Evolutionary conservation across 2,329 filamentous ascomycete genomes (phyloP).

Genomic region (Cladophialophora yegresii): DNA sequence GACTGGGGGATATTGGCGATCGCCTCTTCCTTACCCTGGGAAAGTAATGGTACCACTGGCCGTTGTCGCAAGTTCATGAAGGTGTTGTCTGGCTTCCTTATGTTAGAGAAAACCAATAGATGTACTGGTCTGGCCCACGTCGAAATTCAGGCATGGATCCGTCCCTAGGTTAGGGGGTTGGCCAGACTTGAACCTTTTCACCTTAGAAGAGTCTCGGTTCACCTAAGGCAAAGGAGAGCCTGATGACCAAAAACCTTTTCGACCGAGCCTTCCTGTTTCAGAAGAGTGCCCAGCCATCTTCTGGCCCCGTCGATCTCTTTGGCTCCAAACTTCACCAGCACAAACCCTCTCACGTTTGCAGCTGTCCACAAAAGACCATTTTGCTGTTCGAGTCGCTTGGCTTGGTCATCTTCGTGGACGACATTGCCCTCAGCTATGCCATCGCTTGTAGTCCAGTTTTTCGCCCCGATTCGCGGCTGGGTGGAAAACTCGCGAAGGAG

Average conservation of each 20-base stretch:
- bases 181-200: not conserved
- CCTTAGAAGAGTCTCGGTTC: constrained; percentile 1
- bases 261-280: constrained; percentile 73
- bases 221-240: constrained; percentile 73
- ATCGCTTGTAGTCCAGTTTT: constrained; percentile 63
- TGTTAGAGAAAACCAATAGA: not conserved
- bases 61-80: not conserved
- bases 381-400: constrained; percentile 55
- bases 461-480: constrained; percentile 77
- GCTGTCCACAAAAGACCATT: constrained; percentile 77
- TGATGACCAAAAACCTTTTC: constrained; percentile 73
- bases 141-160: not conserved
- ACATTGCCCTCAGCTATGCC: constrained; percentile 32
- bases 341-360: constrained; percentile 75
- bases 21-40: constrained; percentile 84
- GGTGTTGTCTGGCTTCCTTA: not conserved
- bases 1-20: constrained; percentile 87
- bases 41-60: constrained; percentile 55
- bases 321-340: constrained; percentile 89
- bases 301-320: constrained; percentile 77
- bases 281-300: constrained; percentile 75
- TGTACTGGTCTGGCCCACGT: not conserved
- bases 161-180: not conserved
- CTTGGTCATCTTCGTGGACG: constrained; percentile 21
- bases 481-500: constrained; percentile 77